These are phyloP conservation scores for Isatis tinctoria DNA, from an alignment of 345 rosid species.

Conservation along the genomic window DNA sequence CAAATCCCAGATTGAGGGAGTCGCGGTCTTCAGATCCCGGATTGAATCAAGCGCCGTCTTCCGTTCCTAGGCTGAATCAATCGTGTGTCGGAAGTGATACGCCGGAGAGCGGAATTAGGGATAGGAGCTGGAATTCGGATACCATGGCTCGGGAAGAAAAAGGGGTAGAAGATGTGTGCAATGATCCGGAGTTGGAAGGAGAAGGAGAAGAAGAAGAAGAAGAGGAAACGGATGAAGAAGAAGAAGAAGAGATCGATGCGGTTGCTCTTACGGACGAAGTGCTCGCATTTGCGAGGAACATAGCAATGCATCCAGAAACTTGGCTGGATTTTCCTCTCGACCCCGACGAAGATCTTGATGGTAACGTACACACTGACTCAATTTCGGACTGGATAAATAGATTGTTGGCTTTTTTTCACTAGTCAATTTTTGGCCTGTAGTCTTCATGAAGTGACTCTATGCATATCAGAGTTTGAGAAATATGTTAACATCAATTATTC, in stretches of 20 bases:
- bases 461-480: background rate
- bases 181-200: constrained; percentile 59
- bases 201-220: constrained; percentile 20
- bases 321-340: constrained; percentile 89
- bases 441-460: constrained; percentile 2
- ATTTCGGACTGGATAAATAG: background rate
- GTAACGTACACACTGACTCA: constrained; percentile 29
- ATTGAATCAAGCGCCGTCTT: constrained; percentile 16
- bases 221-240: constrained; percentile 22
- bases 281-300: constrained; percentile 67
- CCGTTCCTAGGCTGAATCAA: constrained; percentile 8
- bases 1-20: background rate
- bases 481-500: background rate
- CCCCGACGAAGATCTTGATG: constrained; percentile 64
- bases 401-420: background rate
- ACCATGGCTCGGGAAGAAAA: constrained; percentile 28
- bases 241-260: constrained; percentile 43
- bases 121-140: constrained; percentile 61
- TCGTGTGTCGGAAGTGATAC: constrained; percentile 58
- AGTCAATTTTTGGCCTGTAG: background rate
- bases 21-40: constrained; percentile 29
- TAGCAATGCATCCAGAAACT: constrained; percentile 93
- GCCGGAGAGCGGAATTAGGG: constrained; percentile 62
- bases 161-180: constrained; percentile 36
- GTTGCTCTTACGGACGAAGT: constrained; percentile 87